A percentile compares a stretch with the other conserved stretches of the same genome.
Evolutionary conservation across 2,329 filamentous ascomycete species (phyloP).

Genomic region (Leptographium flavum): DNA sequence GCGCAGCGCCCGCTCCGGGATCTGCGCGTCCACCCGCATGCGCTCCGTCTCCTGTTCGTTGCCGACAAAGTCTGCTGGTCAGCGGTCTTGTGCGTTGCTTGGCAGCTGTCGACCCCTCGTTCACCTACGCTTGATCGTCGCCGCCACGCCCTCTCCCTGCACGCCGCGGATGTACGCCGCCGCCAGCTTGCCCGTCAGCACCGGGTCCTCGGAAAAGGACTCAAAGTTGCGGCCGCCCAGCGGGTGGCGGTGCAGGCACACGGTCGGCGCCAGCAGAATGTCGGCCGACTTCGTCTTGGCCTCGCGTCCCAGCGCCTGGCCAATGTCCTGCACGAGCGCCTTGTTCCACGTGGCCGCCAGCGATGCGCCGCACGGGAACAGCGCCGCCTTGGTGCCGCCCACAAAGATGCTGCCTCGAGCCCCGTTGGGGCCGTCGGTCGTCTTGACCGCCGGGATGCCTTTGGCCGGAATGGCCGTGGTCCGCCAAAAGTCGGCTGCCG

Average conservation of each 20-base stretch:
- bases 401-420: conserved; percentile 55
- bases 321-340: conserved; percentile 53
- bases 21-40: conserved; percentile 47
- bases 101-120: no score
- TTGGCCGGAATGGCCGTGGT: conserved; percentile 48
- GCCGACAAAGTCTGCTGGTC: conserved; percentile 56
- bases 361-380: conserved; percentile 66
- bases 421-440: conserved; percentile 55
- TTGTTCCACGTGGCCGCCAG: conserved; percentile 69
- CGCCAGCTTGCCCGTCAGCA: conserved; percentile 59
- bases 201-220: conserved; percentile 72
- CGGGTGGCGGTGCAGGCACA: conserved; percentile 70
- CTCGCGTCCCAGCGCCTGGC: conserved; percentile 57
- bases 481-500: conserved; percentile 55
- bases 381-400: conserved; percentile 55
- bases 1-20: conserved; percentile 50
- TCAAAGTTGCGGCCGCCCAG: conserved; percentile 76
- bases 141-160: conserved; percentile 59
- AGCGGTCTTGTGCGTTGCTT: no score
- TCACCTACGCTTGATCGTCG: conserved; percentile 75
- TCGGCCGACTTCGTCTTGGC: conserved; percentile 44
- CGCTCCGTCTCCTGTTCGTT: conserved; percentile 61
- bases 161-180: conserved; percentile 57
- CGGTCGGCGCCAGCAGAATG: conserved; percentile 63
- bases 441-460: conserved; percentile 46